Base-by-base conservation (phyloP, 2,329 filamentous ascomycete species). In the Pyricularia grisea region DNA sequence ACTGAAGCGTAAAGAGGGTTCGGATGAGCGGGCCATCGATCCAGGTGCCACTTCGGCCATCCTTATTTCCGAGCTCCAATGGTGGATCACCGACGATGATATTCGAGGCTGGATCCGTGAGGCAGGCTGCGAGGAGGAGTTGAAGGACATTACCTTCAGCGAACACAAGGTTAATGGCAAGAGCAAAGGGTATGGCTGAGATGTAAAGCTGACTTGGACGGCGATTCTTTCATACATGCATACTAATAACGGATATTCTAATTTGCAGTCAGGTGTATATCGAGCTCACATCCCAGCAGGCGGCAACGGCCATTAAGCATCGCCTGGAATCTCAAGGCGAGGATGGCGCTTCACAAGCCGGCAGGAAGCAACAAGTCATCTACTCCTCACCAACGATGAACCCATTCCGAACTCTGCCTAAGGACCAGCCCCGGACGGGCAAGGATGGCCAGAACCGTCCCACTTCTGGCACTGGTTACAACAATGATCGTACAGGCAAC, bases 131-230 rank as follows among this genome's bases (percentile, higher is more conserved):
- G 95, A 98, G 78, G 86, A 90, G 65, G 92, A 97, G 75, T 81
- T 98, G 23, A 93, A 92, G 75, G 95, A 98, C 71, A 88, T 99
- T 67, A 97, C 94, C 0, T 99, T 98, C 78, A 97, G 93, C 75
- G 95, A 99, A 78, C 95, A 98, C 80, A 99, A 99, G 78, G 94
- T 98, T 66, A 99, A 99, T 74, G 95, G 95, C 74, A 99, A 99
- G 82, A 97, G 93, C 80, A 97, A 98, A 82, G 94, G 95, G 94
- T 97, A 84, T 72, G 88, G 20, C 42, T 79, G 23, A 10, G 23
- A 30, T 28, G 6, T 64, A n/a, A 10, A 25, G 11, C 5, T 61
- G 3, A 61, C 55, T 25, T 27, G 11, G 23, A 25, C 10, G 17
- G 58, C n/a, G 23, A 61, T 25, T 61, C 12, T 27, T 27, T 61